Base-by-base conservation (phyloP, 768 basidiomycete genomes). In the Dacryopinax primogenitus region DNA sequence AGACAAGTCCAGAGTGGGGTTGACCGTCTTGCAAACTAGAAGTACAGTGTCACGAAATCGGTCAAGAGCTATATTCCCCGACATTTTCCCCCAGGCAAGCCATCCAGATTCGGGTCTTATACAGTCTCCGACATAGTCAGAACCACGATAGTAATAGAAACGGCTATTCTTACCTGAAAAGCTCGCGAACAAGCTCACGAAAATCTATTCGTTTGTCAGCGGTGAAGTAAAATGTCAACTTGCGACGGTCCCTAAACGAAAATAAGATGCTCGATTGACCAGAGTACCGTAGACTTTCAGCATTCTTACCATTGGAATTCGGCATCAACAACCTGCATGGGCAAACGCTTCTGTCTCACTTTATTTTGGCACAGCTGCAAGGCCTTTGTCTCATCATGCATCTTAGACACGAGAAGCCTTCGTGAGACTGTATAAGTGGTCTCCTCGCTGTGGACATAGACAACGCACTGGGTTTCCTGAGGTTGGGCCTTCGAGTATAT, bases 281-380 rank as follows among this genome's bases (percentile, higher is more conserved):
- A n/a, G 62, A 30, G 26, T 15, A 32, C 33, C n/a, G 21, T 15
- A 32, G 30, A 21, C 2, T 64, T 28, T 33, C 30, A 33, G 34
- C 1, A 28, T 37, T 77, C 87, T 32, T 65, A 93, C 93, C 93
- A 98, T 73, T 99, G 95, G 78, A 94, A 99, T 76, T 98, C 95
- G 33, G 94, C 95, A 75, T 97, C 95, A 62, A 96, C 86, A 66
- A 99, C 93, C 75, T 97, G 92, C 95, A 99, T 99, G 18, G 93
- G 93, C 72, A 97, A 77, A 73, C 92, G 92, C 78, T 94, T 90
- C 74, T 92, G 91, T 63, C 86, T 80, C 15, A 96, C 94, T 75
- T 97, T 97, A 67, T 80, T 89, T 75, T 92, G 85, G 70, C 94
- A 96, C 64, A 97, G 78, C 71, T 90, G 86, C 45, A 99, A 78